Evolutionary conservation across 2,329 filamentous ascomycete species (phyloP).

Genomic region (Chaetomium olivaceum): DNA sequence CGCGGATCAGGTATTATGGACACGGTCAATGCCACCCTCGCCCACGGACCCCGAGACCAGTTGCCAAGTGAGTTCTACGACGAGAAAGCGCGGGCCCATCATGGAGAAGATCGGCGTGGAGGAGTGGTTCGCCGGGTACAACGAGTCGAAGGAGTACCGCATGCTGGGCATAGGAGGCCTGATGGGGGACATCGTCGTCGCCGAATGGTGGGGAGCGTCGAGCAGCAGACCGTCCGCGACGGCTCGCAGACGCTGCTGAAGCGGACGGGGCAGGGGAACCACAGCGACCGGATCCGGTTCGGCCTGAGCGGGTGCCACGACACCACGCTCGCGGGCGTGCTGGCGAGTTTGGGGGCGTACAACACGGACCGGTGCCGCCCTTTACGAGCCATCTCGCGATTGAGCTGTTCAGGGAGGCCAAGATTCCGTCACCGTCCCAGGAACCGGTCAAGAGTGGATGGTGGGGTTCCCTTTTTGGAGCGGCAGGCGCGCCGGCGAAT

Average conservation of each 20-base stretch:
- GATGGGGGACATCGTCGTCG: constrained; percentile 79
- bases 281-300: constrained; percentile 61
- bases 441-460: constrained; percentile 36
- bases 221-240: constrained; percentile 54
- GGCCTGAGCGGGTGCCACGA: constrained; percentile 87
- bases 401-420: constrained; percentile 73
- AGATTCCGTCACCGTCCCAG: constrained; percentile 25
- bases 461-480: constrained; percentile 39
- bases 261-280: constrained; percentile 38
- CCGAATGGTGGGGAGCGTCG: constrained; percentile 69
- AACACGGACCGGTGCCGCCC: constrained; percentile 74
- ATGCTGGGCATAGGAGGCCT: constrained; percentile 81
- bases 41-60: constrained; percentile 79
- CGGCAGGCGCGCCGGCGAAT: constrained; percentile 41
- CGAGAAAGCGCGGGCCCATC: constrained; percentile 63
- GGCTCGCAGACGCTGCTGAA: constrained; percentile 51
- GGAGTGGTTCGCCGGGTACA: constrained; percentile 90
- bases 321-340: constrained; percentile 80
- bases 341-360: constrained; percentile 79
- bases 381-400: constrained; percentile 91
- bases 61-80: constrained; percentile 90
- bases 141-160: constrained; percentile 84
- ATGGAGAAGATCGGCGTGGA: constrained; percentile 78
- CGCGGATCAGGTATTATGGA: constrained; percentile 88
- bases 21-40: constrained; percentile 83